These are phyloP conservation scores for Lodderomyces elongisporus DNA, from an alignment of 1,139 yeast genomes.

Conservation along the genomic window DNA sequence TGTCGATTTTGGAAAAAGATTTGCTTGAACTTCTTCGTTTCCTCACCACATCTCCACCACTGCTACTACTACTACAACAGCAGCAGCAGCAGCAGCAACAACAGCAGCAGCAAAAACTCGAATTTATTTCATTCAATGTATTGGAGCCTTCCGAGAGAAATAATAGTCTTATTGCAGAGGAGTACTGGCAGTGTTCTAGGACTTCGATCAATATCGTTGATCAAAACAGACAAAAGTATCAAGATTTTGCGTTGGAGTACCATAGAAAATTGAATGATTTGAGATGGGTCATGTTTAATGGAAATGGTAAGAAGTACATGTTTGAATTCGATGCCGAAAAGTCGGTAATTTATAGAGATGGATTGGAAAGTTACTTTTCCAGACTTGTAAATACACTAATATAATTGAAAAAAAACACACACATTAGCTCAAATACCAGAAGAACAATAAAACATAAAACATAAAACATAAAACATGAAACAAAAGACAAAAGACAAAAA, in stretches of 20 bases:
- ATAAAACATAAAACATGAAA: too few species aligned
- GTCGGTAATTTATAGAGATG: constrained; percentile 11
- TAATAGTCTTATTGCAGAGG: constrained; percentile 11
- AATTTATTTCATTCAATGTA: constrained; percentile 7
- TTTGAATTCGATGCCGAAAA: constrained; percentile 9
- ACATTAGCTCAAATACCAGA: neutral
- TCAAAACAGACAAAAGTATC: constrained; percentile 9
- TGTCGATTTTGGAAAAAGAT: constrained; percentile 10
- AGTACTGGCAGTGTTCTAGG: constrained; percentile 8
- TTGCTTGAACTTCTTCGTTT: constrained; percentile 8
- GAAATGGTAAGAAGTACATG: constrained; percentile 8
- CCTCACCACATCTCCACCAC: constrained; percentile 2
- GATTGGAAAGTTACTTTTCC: constrained; percentile 11
- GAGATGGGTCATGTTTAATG: constrained; percentile 10
- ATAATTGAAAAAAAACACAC: constrained; percentile 4
- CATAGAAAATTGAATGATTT: constrained; percentile 8
- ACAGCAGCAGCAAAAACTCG: neutral
- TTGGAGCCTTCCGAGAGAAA: constrained; percentile 8
- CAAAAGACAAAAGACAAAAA: too few species aligned
- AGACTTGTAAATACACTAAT: constrained; percentile 9
- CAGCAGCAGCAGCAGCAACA: too few species aligned
- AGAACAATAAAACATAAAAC: too few species aligned
- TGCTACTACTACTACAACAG: too few species aligned
- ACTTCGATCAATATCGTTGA: constrained; percentile 1
- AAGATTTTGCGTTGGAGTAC: constrained; percentile 10